Evolutionary conservation across 2,329 filamentous ascomycete species (phyloP), one percentile per base, ranked within the genome.

Genomic region (Fusarium tupiense): DNA sequence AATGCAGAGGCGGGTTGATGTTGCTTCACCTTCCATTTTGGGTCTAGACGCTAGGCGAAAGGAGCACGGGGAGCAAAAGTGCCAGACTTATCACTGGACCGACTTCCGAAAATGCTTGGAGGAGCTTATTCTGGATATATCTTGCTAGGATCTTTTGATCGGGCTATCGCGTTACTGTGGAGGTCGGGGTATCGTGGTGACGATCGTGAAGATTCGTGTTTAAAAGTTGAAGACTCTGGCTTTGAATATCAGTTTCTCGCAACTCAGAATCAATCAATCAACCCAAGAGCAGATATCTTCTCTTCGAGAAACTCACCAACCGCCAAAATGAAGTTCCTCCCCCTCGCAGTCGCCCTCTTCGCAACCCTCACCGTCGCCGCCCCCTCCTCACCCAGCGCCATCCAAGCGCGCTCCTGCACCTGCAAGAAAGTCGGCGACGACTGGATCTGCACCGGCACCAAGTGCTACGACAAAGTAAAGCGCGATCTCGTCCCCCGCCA

Each of bases 261-360:
- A 35, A 35, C 6, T 22, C 22, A 33, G 19, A 24, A 8, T 6
- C 14, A 16, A 6, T 4, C n/a, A 44, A 24, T 4, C 37, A 43
- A 17, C 6, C 9, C 4, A 22, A 24, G 10, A 49, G 10, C 4
- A 2, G 29, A 19, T 1, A 46, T 35, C 20, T 9, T 26, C 13
- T 35, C 20, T 8, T 29, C 10, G 9, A 50, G 8, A 1, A 6
- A 10, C 14, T 9, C 2, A 3, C 3, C 22, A 38, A n/a, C 24
- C 37, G 66, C 31, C 12, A 70, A 38, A n/a, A 73, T 73, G 69
- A 73, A 66, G 49, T 59, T 70, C 35, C 22, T 61, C 14, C 24
- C 53, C 3, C 5, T 73, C 8, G 58, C 61, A 22, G 17, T 69
- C 10, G 43, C 69, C 29, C 31, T 73, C 35, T 69, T 73, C 46